These are phyloP conservation scores for Massariosphaeria phaeospora DNA, from an alignment of 495 filamentous ascomycete species.

Conservation along the genomic window DNA sequence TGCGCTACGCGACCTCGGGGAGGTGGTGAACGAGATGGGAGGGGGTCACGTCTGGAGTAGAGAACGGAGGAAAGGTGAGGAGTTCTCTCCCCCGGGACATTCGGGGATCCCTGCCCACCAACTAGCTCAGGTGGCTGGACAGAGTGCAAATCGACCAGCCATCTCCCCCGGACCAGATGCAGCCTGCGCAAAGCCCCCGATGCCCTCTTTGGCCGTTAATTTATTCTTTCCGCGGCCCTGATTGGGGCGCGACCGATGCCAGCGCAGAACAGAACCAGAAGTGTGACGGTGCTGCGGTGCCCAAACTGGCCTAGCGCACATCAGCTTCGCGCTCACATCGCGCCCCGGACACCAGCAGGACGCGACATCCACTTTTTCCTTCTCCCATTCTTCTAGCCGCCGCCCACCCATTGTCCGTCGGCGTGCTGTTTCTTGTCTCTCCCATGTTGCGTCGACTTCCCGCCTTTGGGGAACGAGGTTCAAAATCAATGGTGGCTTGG, in stretches of 20 bases:
- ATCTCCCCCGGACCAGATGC: slow-evolving; percentile 13
- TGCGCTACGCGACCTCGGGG: neutral
- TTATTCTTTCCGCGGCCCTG: neutral
- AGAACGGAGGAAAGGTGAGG: neutral
- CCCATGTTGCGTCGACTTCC: no score
- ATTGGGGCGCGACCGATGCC: neutral
- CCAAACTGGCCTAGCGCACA: neutral
- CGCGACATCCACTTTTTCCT: no score
- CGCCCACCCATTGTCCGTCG: no score
- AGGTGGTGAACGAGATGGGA: neutral
- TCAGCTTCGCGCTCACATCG: no score
- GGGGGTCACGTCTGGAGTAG: slow-evolving; percentile 2
- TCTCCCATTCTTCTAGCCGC: no score
- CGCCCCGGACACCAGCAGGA: no score
- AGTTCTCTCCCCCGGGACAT: no score
- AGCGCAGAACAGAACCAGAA: neutral
- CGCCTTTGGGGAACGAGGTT: no score
- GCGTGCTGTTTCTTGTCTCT: no score
- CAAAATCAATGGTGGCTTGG: no score
- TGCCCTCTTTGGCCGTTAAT: slow-evolving; percentile 1
- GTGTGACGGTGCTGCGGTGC: neutral
- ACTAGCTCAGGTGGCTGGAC: slow-evolving; percentile 5
- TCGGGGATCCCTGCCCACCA: no score
- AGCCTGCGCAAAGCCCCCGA: neutral
- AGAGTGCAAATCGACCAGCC: slow-evolving; percentile 9